Evolutionary conservation across 306 rosid species (phyloP).

Genomic region (Biancaea sappan): DNA sequence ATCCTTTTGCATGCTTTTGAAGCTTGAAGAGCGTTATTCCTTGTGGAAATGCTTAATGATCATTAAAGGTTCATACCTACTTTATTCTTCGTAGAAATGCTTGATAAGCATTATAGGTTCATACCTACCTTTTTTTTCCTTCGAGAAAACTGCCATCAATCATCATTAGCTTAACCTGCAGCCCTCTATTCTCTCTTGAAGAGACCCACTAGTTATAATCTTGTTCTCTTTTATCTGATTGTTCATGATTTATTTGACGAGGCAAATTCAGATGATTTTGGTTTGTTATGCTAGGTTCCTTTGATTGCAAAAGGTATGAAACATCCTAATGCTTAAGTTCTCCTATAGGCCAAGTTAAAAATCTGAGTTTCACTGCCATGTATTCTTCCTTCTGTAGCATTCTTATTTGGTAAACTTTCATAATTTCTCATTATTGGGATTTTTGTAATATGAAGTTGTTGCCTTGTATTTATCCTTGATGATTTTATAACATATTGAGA

Average conservation of each 20-base stretch:
- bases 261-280: background rate
- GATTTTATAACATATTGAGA: background rate
- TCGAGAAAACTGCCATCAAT: background rate
- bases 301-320: background rate
- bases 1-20: background rate
- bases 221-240: background rate
- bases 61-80: background rate
- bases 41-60: background rate
- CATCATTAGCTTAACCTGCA: no score
- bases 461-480: background rate
- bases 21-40: background rate
- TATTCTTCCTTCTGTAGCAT: no score
- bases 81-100: no score
- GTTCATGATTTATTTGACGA: background rate
- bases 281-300: background rate
- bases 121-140: background rate
- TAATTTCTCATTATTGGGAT: background rate
- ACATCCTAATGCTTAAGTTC: background rate
- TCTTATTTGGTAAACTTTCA: no score
- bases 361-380: background rate
- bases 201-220: background rate
- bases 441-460: conserved; percentile 1
- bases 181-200: background rate
- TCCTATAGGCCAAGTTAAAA: conserved; percentile 11
- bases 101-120: background rate